Conservation (phyloP, 177 flowering plant genomes). For the Tripterygium wilfordii region DNA sequence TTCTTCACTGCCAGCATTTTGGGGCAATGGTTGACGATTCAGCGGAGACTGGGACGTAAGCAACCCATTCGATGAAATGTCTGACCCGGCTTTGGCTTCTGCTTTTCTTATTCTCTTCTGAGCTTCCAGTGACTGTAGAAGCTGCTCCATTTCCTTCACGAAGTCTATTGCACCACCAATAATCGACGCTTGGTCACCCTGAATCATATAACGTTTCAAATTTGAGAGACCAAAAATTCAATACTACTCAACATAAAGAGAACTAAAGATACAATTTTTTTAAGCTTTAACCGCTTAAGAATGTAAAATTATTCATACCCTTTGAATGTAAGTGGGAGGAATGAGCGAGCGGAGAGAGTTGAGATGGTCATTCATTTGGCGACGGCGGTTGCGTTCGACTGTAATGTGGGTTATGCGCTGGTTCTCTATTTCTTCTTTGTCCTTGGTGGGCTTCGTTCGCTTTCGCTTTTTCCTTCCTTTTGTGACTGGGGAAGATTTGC, state of each 20-base stretch:
- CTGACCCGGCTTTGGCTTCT: conserved; percentile 5
- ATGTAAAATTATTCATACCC: no score
- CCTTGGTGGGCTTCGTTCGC: conserved; percentile 37
- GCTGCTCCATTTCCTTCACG: conserved; percentile 67
- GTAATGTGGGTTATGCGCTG: conserved; percentile 88
- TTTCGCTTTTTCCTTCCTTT: conserved; percentile 39
- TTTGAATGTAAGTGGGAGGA: conserved; percentile 56
- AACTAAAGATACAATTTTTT: no score
- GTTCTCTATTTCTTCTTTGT: conserved; percentile 63
- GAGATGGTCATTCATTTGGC: conserved; percentile 74
- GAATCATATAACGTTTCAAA: no score
- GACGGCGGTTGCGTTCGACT: conserved; percentile 69
- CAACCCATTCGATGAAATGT: conserved; percentile 18
- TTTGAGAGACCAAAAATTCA: no score
- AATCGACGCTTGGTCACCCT: conserved; percentile 80
- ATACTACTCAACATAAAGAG: no score
- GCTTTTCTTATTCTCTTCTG: conserved; percentile 27
- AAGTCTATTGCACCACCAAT: conserved; percentile 78
- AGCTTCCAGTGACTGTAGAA: conserved; percentile 50
- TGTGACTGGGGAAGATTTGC: conserved; percentile 9
- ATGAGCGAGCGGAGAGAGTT: conserved; percentile 53
- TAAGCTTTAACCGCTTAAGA: no score
- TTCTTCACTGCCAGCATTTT: no score
- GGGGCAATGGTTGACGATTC: no score
- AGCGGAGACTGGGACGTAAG: conserved; percentile 19